Evolutionary conservation across 768 basidiomycete species (phyloP), one percentile per base, ranked within the genome.

Genomic region (Russula griseocarnosa): DNA sequence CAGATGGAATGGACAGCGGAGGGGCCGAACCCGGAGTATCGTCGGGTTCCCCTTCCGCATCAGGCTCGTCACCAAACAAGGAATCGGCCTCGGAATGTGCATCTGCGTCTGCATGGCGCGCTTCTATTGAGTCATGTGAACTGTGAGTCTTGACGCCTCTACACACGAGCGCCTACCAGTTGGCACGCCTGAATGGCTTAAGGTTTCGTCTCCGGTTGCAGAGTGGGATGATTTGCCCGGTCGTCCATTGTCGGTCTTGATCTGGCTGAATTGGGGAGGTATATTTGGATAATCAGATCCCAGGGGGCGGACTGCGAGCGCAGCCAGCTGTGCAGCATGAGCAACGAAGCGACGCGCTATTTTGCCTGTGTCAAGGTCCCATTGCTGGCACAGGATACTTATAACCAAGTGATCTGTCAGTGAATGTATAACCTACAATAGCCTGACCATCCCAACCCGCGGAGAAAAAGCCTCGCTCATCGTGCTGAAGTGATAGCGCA

Each of bases 401-500:
- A 44, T 50, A 62, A 52, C 44, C 51, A 26, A 51, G 3, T n/a
- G 30, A 51, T 38, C 52, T 36, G 8, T 62, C 51, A 22, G 66
- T 28, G 55, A 70, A 64, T 22, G 49, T 28, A 57, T 34, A 20
- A 80, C 90, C 74, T 73, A 94, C 94, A 51, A 86, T 79, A 16
- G 92, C 88, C 68, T 90, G 85, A 13, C 93, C 91, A 72, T 98
- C 97, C 95, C 96, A 98, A 22, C 93, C 88, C 6, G 92, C 94
- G 71, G 92, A 95, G 69, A 94, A 87, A 67, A 94, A 84, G 0
- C 87, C 84, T 68, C 88, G 89, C 74, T 98, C 92, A 63, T 90
- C 86, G 66, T 89, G 83, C 65, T 86, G 81, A 68, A 99, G 77
- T 1, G 86, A 81, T 60, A 99, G 78, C n/a, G 87, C 86, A 50